Percentiles rank a stretch among this genome's conserved stretches.
Evolutionary conservation across 1,139 yeast genomes (phyloP).

Genomic region (Arxiozyma slooffiae): DNA sequence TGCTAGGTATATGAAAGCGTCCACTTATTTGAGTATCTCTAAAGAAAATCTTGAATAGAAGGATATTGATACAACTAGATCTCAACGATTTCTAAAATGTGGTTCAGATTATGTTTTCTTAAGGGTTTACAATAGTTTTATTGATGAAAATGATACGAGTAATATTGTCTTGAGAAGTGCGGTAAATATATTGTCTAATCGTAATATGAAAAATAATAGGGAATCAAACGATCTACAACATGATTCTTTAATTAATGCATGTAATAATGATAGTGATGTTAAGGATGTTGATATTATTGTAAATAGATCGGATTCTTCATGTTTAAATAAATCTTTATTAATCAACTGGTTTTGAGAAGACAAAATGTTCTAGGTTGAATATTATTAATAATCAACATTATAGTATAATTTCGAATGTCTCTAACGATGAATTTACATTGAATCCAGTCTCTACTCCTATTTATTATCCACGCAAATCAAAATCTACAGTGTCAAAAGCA

Average conservation of each 20-base stretch:
- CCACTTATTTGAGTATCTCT: slow-evolving; percentile 29
- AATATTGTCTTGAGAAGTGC: background rate
- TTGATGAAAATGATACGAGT: background rate
- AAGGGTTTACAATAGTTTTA: background rate
- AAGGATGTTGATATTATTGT: background rate
- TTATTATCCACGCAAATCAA: slow-evolving; percentile 50
- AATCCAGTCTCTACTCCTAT: slow-evolving; percentile 60
- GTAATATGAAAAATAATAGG: background rate
- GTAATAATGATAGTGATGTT: no score
- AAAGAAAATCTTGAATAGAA: slow-evolving; percentile 17
- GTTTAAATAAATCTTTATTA: background rate
- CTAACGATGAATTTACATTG: slow-evolving; percentile 17
- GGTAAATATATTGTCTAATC: background rate
- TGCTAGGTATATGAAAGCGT: slow-evolving; percentile 31
- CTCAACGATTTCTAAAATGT: background rate
- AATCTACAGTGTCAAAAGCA: slow-evolving; percentile 7
- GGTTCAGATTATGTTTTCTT: background rate
- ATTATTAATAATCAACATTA: background rate
- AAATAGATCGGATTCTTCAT: background rate
- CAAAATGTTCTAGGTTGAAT: background rate
- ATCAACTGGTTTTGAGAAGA: background rate
- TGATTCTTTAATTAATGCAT: background rate
- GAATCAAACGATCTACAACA: background rate
- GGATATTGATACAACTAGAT: background rate
- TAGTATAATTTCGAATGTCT: background rate